Conservation (phyloP, 371 early-diverging fungal genomes). For the Mortierella polycephala region DNA sequence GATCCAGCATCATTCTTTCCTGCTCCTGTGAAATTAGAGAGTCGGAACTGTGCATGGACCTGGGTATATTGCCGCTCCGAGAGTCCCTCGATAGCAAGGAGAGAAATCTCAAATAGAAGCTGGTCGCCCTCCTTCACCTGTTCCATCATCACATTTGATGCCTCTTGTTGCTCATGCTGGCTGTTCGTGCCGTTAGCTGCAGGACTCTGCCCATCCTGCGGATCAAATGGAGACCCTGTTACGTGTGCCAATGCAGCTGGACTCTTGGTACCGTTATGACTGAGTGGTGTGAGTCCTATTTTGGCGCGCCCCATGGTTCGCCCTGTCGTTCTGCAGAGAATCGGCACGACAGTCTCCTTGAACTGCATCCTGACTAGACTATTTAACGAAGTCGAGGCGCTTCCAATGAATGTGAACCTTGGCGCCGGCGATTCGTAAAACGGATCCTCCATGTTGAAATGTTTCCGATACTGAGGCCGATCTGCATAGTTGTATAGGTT, state of each 20-base stretch:
- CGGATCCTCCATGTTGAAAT: slow-evolving; percentile 82
- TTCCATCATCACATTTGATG: slow-evolving; percentile 4
- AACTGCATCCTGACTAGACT: slow-evolving; percentile 63
- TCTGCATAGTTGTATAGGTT: slow-evolving; percentile 80
- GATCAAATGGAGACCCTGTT: not conserved
- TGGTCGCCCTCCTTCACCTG: slow-evolving; percentile 60
- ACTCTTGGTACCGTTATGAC: slow-evolving; percentile 9
- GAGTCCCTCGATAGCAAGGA: slow-evolving; percentile 78
- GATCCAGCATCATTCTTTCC: slow-evolving; percentile 1
- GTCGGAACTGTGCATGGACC: slow-evolving; percentile 84
- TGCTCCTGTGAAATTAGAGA: slow-evolving; percentile 68
- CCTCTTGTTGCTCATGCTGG: not conserved
- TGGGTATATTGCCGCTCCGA: slow-evolving; percentile 78
- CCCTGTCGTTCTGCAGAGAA: slow-evolving; percentile 72
- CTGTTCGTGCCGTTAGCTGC: not conserved
- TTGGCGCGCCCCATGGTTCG: slow-evolving; percentile 59
- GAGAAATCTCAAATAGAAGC: slow-evolving; percentile 77
- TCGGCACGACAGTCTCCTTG: slow-evolving; percentile 61
- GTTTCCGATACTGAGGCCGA: slow-evolving; percentile 74
- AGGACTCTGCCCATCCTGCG: slow-evolving; percentile 1
- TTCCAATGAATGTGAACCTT: slow-evolving; percentile 73
- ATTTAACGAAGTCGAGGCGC: slow-evolving; percentile 62
- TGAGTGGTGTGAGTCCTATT: slow-evolving; percentile 62
- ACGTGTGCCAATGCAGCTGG: not conserved
- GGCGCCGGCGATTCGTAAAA: slow-evolving; percentile 77